A percentile compares a stretch with the other conserved stretches of the same genome.
Conservation (phyloP, 108 stramenopile species). For the Cyclotella choctawhatcheeana region DNA sequence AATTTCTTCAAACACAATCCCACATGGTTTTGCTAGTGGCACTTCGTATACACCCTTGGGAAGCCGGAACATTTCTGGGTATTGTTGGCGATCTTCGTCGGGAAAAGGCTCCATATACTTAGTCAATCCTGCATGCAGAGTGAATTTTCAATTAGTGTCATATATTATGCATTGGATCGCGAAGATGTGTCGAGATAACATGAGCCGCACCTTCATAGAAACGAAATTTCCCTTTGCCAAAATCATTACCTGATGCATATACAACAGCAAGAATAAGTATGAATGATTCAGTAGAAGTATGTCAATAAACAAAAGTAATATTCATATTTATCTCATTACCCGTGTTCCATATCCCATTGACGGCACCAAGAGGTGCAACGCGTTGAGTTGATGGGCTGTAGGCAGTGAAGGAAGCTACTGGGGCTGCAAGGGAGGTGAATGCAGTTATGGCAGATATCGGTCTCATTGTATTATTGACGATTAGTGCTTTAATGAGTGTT, state of each 20-base stretch:
- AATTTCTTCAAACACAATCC: slow-evolving; percentile 90
- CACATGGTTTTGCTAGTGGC: slow-evolving; percentile 66
- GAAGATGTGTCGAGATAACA: not conserved
- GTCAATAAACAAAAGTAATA: no score
- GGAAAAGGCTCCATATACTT: slow-evolving; percentile 79
- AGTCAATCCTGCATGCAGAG: slow-evolving; percentile 44
- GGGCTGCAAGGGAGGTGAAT: not conserved
- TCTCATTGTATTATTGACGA: not conserved
- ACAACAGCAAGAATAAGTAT: no score
- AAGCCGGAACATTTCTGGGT: slow-evolving; percentile 76
- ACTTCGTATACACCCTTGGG: slow-evolving; percentile 88
- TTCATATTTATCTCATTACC: no score
- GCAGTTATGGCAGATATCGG: not conserved
- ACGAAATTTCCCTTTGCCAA: slow-evolving; percentile 73
- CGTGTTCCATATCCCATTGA: slow-evolving; percentile 69
- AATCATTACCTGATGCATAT: slow-evolving; percentile 64
- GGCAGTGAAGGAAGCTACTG: not conserved
- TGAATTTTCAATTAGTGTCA: no score
- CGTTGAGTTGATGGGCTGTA: not conserved
- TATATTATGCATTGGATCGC: no score
- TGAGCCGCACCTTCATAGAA: slow-evolving; percentile 57
- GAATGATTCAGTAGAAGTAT: no score
- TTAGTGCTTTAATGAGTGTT: not conserved
- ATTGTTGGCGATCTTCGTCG: slow-evolving; percentile 72
- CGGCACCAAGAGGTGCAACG: slow-evolving; percentile 8